Conservation (phyloP, 331 rosid genomes). For the Pyrus hybrid region DNA sequence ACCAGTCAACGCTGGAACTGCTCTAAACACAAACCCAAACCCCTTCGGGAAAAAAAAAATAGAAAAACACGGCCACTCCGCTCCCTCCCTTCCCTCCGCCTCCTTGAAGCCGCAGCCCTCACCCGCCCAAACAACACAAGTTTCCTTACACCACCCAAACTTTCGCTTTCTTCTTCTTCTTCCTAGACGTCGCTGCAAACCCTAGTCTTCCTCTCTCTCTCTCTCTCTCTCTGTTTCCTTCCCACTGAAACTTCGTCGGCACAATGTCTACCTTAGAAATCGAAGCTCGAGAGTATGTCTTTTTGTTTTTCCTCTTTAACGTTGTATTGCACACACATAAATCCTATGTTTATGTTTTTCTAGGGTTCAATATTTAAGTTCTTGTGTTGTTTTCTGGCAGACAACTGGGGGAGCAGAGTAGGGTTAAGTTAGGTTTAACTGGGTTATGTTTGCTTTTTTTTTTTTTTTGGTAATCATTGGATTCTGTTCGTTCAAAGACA, state of each 20-base stretch:
- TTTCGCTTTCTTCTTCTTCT: neutral
- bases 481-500: neutral
- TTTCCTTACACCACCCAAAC: neutral
- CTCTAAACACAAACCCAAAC: no score
- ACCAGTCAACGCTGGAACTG: no score
- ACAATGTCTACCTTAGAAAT: slow-evolving; percentile 89
- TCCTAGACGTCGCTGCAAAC: slow-evolving; percentile 3
- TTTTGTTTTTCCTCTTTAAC: neutral
- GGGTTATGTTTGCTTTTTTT: neutral
- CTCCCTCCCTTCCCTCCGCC: neutral
- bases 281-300: slow-evolving; percentile 90
- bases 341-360: neutral
- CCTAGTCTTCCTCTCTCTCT: neutral
- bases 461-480: neutral
- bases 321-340: no score
- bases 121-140: neutral
- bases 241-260: neutral
- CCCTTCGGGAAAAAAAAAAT: no score
- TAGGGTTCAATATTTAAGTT: neutral
- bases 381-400: neutral
- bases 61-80: neutral
- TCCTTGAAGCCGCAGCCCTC: neutral
- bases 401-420: neutral
- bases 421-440: neutral
- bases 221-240: neutral